Evolutionary conservation across 2,329 filamentous ascomycete genomes (phyloP).

Genomic region (Simplicillium sp.): DNA sequence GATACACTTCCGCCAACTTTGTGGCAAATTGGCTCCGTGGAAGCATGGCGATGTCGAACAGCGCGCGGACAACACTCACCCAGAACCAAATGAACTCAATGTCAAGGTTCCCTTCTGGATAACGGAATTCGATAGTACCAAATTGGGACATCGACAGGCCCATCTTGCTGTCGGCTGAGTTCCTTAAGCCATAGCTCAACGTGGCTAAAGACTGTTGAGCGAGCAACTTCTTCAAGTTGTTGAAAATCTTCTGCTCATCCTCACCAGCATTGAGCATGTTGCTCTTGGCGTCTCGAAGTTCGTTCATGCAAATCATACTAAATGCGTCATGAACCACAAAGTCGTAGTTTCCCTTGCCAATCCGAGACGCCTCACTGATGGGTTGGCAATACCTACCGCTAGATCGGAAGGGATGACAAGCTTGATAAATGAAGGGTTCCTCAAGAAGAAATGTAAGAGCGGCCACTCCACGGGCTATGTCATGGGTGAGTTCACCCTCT

Average conservation of each 20-base stretch:
- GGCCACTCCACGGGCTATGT: slow-evolving; percentile 10
- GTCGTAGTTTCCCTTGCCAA: slow-evolving; percentile 5
- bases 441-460: slow-evolving; percentile 15
- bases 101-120: slow-evolving; percentile 16
- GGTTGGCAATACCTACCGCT: slow-evolving; percentile 10
- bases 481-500: slow-evolving; percentile 7
- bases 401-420: slow-evolving; percentile 14
- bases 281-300: too few species aligned
- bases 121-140: slow-evolving; percentile 17
- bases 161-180: neutral
- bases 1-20: slow-evolving; percentile 12
- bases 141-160: slow-evolving; percentile 13
- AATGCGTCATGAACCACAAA: neutral
- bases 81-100: slow-evolving; percentile 14
- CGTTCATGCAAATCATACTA: too few species aligned
- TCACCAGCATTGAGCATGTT: too few species aligned
- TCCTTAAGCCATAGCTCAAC: too few species aligned
- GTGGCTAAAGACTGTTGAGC: too few species aligned
- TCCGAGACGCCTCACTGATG: slow-evolving; percentile 11
- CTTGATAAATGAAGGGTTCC: slow-evolving; percentile 10
- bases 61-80: slow-evolving; percentile 13
- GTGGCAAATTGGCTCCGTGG: slow-evolving; percentile 8
- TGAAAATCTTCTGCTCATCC: too few species aligned
- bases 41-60: slow-evolving; percentile 12
- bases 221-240: too few species aligned